phyloP scores from a whole-genome alignment of 2,329 filamentous ascomycete genomes.

The Tolypocladium tropicale region DNA sequence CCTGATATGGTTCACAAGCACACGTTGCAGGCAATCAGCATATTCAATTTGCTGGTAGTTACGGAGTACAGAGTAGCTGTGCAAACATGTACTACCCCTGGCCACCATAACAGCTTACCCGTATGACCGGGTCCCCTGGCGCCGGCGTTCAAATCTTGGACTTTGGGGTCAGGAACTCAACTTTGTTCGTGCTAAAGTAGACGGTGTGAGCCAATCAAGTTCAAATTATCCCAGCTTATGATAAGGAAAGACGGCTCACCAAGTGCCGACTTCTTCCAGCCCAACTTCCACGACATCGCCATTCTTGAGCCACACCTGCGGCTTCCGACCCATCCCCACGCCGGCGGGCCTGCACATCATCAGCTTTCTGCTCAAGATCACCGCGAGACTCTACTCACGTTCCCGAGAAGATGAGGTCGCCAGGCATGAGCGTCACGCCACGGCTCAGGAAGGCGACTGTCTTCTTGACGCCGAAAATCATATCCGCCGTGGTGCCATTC shows the following conservation, averaged over 20 bases:
- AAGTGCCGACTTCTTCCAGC: conserved; percentile 55
- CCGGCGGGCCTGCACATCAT: conserved; percentile 44
- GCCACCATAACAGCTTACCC: not conserved
- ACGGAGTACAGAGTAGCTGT: not conserved
- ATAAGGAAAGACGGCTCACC: conserved; percentile 14
- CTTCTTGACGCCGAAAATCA: conserved; percentile 53
- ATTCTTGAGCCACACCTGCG: conserved; percentile 58
- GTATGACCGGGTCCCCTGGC: not conserved
- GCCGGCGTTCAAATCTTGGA: conserved; percentile 16
- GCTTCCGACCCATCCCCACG: conserved; percentile 59
- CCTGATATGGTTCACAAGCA: not conserved
- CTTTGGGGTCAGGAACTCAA: conserved; percentile 18
- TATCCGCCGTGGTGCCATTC: conserved; percentile 46
- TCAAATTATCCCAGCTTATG: not conserved
- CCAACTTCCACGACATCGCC: conserved; percentile 61
- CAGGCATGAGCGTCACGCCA: conserved; percentile 52
- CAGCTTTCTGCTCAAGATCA: not conserved
- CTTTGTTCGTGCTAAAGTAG: conserved; percentile 15
- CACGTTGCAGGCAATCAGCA: not conserved
- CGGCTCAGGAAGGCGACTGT: conserved; percentile 49
- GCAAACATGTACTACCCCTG: not conserved
- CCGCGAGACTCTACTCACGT: conserved; percentile 30
- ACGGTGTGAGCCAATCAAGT: no score
- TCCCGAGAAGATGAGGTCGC: conserved; percentile 57
- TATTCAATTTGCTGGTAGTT: not conserved